Evolutionary conservation across 306 rosid species (phyloP).

Genomic region (Delonix regia): DNA sequence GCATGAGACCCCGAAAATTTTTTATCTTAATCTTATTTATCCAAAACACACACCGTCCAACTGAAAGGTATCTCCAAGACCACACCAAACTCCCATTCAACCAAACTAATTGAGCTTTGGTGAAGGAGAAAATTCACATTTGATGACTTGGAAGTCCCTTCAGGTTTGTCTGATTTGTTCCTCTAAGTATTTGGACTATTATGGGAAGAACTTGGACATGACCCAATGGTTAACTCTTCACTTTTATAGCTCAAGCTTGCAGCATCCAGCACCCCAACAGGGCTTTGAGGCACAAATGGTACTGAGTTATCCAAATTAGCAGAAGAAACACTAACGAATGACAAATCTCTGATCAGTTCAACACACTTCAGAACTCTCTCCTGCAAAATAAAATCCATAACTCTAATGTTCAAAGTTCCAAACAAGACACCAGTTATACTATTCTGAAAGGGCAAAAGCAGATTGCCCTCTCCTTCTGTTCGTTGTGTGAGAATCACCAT

Average conservation of each 20-base stretch:
- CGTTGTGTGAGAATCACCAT: conserved; percentile 15
- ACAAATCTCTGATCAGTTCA: conserved; percentile 56
- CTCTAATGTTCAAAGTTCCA: neutral
- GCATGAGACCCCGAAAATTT: conserved; percentile 32
- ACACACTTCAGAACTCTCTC: conserved; percentile 72
- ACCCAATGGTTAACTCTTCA: conserved; percentile 54
- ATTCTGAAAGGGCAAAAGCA: neutral
- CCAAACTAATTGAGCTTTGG: conserved; percentile 56
- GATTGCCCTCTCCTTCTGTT: neutral
- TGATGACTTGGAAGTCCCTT: conserved; percentile 50
- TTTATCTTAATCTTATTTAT: conserved; percentile 29
- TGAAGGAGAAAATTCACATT: conserved; percentile 48
- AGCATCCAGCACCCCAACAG: conserved; percentile 65
- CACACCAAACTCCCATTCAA: conserved; percentile 65
- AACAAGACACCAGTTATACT: neutral
- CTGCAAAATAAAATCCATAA: conserved; percentile 54
- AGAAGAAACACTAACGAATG: conserved; percentile 35
- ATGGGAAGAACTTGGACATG: conserved; percentile 53
- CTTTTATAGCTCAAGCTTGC: conserved; percentile 62
- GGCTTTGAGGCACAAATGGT: conserved; percentile 57
- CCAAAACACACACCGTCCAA: conserved; percentile 27
- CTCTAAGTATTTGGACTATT: conserved; percentile 49
- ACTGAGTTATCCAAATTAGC: conserved; percentile 35
- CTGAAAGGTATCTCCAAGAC: conserved; percentile 38
- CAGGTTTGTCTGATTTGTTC: conserved; percentile 40